A percentile compares a stretch with the other conserved stretches of the same genome.
Evolutionary conservation across 2,329 filamentous ascomycete species (phyloP).

Genomic region (Ascochyta viciae-villosae): DNA sequence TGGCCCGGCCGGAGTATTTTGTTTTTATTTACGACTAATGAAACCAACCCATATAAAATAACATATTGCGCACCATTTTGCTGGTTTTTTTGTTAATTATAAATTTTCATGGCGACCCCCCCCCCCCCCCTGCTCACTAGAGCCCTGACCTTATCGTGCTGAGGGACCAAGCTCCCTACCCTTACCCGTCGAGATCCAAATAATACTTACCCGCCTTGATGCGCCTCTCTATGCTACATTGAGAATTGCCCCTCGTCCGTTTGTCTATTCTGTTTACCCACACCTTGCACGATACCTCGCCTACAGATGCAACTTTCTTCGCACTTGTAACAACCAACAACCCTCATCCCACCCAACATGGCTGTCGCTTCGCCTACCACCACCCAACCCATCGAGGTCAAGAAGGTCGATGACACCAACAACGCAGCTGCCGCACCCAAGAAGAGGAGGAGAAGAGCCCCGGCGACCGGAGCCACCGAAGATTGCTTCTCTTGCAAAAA

Average conservation of each 20-base stretch:
- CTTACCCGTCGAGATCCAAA: conserved; percentile 42
- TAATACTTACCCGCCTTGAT: conserved; percentile 50
- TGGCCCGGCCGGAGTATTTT: too few relatives aligned
- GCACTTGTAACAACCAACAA: conserved; percentile 16
- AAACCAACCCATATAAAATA: too few relatives aligned
- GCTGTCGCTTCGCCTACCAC: conserved; percentile 41
- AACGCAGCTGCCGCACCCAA: conserved; percentile 46
- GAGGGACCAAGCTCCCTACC: conserved; percentile 44
- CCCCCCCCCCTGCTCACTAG: conserved; percentile 33
- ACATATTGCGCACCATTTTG: too few relatives aligned
- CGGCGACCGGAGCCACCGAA: conserved; percentile 86
- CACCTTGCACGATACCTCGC: conserved; percentile 42
- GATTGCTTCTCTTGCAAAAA: conserved; percentile 95
- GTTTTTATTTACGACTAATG: too few relatives aligned
- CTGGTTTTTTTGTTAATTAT: too few relatives aligned
- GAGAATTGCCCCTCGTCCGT: conserved; percentile 45
- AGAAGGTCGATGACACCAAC: conserved; percentile 40
- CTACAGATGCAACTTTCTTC: conserved; percentile 43
- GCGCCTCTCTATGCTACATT: conserved; percentile 48
- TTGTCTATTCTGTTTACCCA: conserved; percentile 45
- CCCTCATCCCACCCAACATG: conserved; percentile 31
- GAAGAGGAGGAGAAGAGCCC: conserved; percentile 85
- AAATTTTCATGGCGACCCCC: too few relatives aligned
- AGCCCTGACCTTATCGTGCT: conserved; percentile 48
- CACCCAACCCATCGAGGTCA: conserved; percentile 42